Evolutionary conservation across 371 early-diverging fungal species (phyloP), one percentile per base, ranked within the genome.

Genomic region (Lichtheimia ramosa): DNA sequence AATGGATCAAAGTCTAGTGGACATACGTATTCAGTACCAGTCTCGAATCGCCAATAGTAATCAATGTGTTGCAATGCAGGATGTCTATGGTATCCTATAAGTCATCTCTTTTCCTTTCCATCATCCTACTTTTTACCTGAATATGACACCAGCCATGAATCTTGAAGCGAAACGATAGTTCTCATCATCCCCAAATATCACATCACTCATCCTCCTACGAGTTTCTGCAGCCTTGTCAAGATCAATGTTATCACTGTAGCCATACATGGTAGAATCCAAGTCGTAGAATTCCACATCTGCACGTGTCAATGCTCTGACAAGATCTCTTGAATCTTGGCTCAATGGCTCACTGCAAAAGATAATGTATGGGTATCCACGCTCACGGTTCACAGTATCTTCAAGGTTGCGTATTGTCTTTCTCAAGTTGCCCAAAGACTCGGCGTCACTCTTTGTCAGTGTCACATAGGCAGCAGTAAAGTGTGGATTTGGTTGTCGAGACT

Each of bases 1-100:
- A 79, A 75, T 8, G 72, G 72, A 55, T 79, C 76, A 50, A 70
- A 68, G 6, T 60, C 56, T 18, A 79, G 62, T 10, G 76, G 74
- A 53, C 76, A 79, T n/a, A 69, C 16, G 28, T 79, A 79, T 42
- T 75, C 73, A 10, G 76, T 71, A n/a, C 76, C 79, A 24, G 71
- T 61, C 43, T 79, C 79, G 51, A 79, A 70, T 28, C 76, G 66
- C 79, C 79, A 79, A 41, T 64, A 66, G 40, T 74, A 75, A 62
- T 79, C 74, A 34, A 75, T 21, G 12, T 75, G 68, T 51, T 67
- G 46, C 49, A 79, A 57, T 5, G 69, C 53, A 25, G 71, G 74
- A 58, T 79, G 76, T 56, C 78, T 77, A 56, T 3, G 51, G 21
- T 23, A 25, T n/a, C 20, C 3, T 25, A n/a, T 13, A n/a, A 8